Conservation (phyloP, 1,139 yeast genomes). For the Yarrowia galli region DNA sequence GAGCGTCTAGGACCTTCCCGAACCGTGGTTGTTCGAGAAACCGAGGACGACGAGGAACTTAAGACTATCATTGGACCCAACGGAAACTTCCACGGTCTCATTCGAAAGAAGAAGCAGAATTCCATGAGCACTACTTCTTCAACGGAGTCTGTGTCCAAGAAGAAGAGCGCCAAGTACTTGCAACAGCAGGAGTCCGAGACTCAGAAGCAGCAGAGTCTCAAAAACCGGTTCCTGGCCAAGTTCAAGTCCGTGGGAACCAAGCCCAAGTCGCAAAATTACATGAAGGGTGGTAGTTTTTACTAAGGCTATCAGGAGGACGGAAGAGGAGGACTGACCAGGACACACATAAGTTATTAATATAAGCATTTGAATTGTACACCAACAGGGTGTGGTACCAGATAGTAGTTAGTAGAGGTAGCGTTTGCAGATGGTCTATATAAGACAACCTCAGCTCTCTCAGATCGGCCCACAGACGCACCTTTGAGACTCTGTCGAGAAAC, state of each 20-base stretch:
- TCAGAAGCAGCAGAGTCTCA: slow-evolving; percentile 8
- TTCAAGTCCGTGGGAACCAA: slow-evolving; percentile 13
- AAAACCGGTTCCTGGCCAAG: slow-evolving; percentile 30
- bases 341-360: slow-evolving; percentile 19
- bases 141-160: slow-evolving; percentile 9
- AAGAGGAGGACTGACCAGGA: too few relatives aligned
- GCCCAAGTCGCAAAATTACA: slow-evolving; percentile 7
- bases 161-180: slow-evolving; percentile 33
- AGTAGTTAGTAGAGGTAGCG: too few relatives aligned
- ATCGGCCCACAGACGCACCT: not conserved
- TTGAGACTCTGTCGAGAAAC: not conserved
- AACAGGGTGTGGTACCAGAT: too few relatives aligned
- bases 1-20: slow-evolving; percentile 28
- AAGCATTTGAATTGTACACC: slow-evolving; percentile 3
- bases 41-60: slow-evolving; percentile 29
- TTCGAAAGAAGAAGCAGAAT: slow-evolving; percentile 57
- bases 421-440: too few relatives aligned
- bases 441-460: not conserved
- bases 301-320: not conserved
- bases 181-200: slow-evolving; percentile 12
- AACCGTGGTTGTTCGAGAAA: slow-evolving; percentile 21
- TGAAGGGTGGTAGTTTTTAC: slow-evolving; percentile 31
- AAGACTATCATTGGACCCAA: slow-evolving; percentile 31
- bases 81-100: slow-evolving; percentile 42
- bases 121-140: slow-evolving; percentile 53